phyloP scores from a whole-genome alignment of 805 yeast species.

The Tetrapisispora pingtungensis region DNA sequence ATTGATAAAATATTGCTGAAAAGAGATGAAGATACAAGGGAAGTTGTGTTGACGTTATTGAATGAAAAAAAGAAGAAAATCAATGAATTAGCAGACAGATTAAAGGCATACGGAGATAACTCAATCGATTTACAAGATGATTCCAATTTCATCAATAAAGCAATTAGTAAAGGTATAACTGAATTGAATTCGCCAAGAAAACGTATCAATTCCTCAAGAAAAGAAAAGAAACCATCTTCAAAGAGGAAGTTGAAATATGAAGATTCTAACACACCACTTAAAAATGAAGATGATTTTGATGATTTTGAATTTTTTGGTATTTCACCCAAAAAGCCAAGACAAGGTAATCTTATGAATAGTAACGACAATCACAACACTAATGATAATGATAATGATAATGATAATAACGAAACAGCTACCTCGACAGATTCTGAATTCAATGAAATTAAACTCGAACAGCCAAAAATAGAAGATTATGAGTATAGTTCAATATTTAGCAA shows the following conservation, averaged over 20 bases:
- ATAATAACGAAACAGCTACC: neutral
- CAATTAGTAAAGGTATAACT: constrained; percentile 12
- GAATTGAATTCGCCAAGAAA: constrained; percentile 21
- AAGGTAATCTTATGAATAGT: neutral
- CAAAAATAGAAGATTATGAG: neutral
- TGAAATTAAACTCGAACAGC: neutral
- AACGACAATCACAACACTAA: neutral
- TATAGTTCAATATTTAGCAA: neutral
- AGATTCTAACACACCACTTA: neutral
- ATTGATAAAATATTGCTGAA: constrained; percentile 11
- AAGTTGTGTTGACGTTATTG: constrained; percentile 14
- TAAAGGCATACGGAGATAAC: constrained; percentile 3
- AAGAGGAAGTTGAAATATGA: neutral
- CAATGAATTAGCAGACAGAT: constrained; percentile 7
- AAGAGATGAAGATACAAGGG: constrained; percentile 17
- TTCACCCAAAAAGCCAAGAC: neutral
- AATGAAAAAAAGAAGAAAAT: constrained; percentile 24
- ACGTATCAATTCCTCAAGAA: constrained; percentile 5
- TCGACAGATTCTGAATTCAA: neutral
- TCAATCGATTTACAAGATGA: constrained; percentile 7
- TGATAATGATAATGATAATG: neutral
- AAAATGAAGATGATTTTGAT: constrained; percentile 11
- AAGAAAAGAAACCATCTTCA: neutral
- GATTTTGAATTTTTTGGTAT: constrained; percentile 20
- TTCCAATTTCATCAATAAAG: constrained; percentile 11